Base-by-base conservation (phyloP, 352 stramenopile species). In the Aphanomyces euteiches region DNA sequence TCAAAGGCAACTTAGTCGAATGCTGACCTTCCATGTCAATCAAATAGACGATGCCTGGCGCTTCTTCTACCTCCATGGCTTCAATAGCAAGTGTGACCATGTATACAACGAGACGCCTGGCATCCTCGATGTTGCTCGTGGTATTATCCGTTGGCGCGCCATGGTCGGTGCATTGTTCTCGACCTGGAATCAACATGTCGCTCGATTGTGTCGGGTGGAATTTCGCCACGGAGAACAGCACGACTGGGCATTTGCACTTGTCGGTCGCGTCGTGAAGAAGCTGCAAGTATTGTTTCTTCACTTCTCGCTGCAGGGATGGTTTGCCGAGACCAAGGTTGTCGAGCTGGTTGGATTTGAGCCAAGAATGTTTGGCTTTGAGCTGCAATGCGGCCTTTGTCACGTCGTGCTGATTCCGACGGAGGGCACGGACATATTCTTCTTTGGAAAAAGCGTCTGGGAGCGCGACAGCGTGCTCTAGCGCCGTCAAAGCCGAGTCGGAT, bases 221-320 rank as follows among this genome's bases (percentile, higher is more conserved):
- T 71, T 82, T 73, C 67, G 83, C 78, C 40, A 88, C 76, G 65
- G 85, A 74, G 43, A 92, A 72, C 56, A 92, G 45, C 36, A 92
- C 72, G 7, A 90, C 67, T 10, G 83, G 83, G 50, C 80, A 85
- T 17, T 83, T 79, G 43, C 79, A 64, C 37, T 73, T 74, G 60
- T 89, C 80, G 17, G 69, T 60, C n/a, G 82, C 81, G 15, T 82
- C 73, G 60, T 90, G 80, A 2, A 92, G 72, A 28, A 90, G 74
- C 58, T 90, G 83, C n/a, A 80, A 81, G 69, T 92, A 92, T 12
- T 84, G 83, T 69, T 90, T 92, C 53, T 80, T 79, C 17, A 90
- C 70, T 71, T 92, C 84, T 47, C 79, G 72, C 64, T 90, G 83
- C 1, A 92, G 43, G n/a, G 82, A 81, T 2, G 56, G 54, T 36